Conservation (phyloP, 2,329 filamentous ascomycete genomes). For the Pyricularia sp. region DNA sequence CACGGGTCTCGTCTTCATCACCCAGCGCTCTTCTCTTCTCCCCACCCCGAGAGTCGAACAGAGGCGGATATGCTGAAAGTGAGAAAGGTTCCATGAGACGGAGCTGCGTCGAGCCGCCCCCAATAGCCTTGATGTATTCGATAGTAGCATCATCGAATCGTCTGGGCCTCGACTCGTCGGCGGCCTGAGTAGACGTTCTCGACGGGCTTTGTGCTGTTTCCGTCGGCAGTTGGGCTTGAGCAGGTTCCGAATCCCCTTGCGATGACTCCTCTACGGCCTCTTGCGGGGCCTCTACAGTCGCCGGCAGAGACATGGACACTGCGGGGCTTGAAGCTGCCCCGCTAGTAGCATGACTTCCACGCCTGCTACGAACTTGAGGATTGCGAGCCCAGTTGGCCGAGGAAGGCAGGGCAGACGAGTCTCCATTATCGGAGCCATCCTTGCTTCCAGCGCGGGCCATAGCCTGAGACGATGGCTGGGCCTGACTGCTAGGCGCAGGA, state of each 20-base stretch:
- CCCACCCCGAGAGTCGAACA: slow-evolving; percentile 78
- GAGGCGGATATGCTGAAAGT: slow-evolving; percentile 47
- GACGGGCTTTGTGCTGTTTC: slow-evolving; percentile 1
- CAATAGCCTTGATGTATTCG: background rate
- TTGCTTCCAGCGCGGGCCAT: slow-evolving; percentile 73
- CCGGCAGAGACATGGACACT: slow-evolving; percentile 49
- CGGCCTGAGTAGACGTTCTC: background rate
- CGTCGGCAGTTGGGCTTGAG: slow-evolving; percentile 12
- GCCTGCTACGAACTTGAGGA: slow-evolving; percentile 55
- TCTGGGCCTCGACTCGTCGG: slow-evolving; percentile 4
- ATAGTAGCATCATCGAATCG: slow-evolving; percentile 12
- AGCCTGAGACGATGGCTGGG: slow-evolving; percentile 37
- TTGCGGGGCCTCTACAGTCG: slow-evolving; percentile 38
- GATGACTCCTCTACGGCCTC: slow-evolving; percentile 29
- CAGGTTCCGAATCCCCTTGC: slow-evolving; percentile 13
- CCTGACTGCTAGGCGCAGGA: slow-evolving; percentile 16
- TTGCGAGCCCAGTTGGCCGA: slow-evolving; percentile 87
- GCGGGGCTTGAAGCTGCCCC: slow-evolving; percentile 76
- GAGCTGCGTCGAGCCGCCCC: background rate
- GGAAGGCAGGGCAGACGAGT: slow-evolving; percentile 83
- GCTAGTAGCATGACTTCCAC: slow-evolving; percentile 72
- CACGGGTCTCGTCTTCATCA: slow-evolving; percentile 55
- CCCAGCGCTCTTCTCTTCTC: slow-evolving; percentile 70
- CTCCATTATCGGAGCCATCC: slow-evolving; percentile 63
- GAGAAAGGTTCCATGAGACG: background rate